Evolutionary conservation across 345 rosid species (phyloP).

Genomic region (Dipteronia sinensis): DNA sequence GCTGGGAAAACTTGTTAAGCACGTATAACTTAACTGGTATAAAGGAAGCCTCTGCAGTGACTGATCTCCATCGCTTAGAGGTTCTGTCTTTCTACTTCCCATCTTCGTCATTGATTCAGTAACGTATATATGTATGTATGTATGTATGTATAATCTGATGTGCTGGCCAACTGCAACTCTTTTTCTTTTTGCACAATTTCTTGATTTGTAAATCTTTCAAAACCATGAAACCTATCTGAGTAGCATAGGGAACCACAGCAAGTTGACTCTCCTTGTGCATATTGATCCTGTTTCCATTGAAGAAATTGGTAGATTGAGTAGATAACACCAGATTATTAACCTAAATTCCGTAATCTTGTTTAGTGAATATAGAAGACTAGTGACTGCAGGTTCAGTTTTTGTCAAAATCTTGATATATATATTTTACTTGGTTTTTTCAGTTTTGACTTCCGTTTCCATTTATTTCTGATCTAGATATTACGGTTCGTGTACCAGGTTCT

Average conservation of each 20-base stretch:
- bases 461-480: background rate
- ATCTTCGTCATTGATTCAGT: constrained; percentile 7
- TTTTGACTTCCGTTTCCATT: constrained; percentile 1
- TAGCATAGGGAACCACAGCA: background rate
- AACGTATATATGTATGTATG: background rate
- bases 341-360: background rate
- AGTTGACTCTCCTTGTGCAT: background rate
- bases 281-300: background rate
- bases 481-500: constrained; percentile 64
- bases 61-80: constrained; percentile 94
- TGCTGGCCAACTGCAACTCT: background rate
- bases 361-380: background rate
- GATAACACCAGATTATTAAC: background rate
- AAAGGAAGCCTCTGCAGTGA: constrained; percentile 72
- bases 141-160: background rate
- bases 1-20: constrained; percentile 67
- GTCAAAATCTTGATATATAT: background rate
- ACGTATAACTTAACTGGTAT: constrained; percentile 67
- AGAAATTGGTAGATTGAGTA: background rate
- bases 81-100: constrained; percentile 35
- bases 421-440: background rate
- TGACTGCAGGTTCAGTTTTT: background rate
- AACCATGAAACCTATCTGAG: background rate
- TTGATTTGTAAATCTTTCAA: background rate
- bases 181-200: background rate